Evolutionary conservation across 257 asterid genomes (phyloP).

Genomic region (Lycium ferocissimum): DNA sequence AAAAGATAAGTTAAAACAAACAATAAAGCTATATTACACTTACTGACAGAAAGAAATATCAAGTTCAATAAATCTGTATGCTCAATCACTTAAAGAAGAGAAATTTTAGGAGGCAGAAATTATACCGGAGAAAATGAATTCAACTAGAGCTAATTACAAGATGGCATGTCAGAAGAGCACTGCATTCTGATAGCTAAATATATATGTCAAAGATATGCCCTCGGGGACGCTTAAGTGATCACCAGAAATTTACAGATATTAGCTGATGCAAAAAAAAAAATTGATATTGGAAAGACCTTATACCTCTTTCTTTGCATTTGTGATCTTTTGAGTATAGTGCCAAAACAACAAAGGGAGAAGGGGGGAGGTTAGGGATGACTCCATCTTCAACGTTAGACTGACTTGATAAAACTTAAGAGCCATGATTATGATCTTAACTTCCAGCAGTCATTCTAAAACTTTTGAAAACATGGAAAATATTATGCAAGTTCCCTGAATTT

Average conservation of each 20-base stretch:
- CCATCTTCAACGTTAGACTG: too few species aligned
- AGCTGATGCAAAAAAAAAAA: background rate
- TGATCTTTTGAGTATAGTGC: background rate
- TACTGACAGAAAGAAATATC: background rate
- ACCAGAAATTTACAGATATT: constrained; percentile 17
- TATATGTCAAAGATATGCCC: background rate
- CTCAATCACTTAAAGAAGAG: background rate
- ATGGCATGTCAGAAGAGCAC: background rate
- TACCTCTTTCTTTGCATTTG: background rate
- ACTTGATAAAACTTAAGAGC: background rate
- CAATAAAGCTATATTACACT: background rate
- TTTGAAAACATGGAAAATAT: background rate
- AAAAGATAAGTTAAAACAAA: background rate
- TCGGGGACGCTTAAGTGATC: background rate
- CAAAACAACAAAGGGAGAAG: background rate
- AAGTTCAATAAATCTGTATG: background rate
- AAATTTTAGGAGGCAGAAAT: constrained; percentile 3
- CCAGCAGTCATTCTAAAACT: background rate
- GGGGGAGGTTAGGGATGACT: background rate
- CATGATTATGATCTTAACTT: background rate
- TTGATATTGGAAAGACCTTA: background rate
- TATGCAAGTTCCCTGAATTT: background rate
- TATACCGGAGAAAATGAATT: background rate
- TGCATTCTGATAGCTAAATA: background rate
- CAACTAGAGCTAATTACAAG: background rate